Conservation (phyloP, 164 flowering plant genomes). For the Piper betle region DNA sequence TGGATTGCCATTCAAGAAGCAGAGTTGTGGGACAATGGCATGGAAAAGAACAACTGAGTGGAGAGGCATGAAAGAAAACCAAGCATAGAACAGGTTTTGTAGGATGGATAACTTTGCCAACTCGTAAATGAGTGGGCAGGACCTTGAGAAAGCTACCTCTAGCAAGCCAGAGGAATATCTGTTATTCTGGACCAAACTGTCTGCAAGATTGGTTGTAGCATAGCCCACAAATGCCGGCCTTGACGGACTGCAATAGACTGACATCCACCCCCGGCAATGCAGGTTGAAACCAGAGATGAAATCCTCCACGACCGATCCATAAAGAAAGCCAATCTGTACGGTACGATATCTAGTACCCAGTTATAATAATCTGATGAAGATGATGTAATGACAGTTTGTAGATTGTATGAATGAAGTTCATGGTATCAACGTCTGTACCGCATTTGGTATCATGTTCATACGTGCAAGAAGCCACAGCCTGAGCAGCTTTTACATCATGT, state of each 20-base stretch:
- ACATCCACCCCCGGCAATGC: constrained; percentile 12
- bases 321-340: constrained; percentile 6
- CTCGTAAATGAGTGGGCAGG: constrained; percentile 20
- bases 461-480: constrained; percentile 6
- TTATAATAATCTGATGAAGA: not conserved
- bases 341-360: not conserved
- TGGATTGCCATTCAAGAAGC: constrained; percentile 10
- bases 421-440: constrained; percentile 1
- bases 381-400: too few species aligned
- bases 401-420: too few species aligned
- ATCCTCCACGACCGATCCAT: constrained; percentile 7
- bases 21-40: constrained; percentile 9
- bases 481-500: not conserved
- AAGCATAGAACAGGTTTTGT: constrained; percentile 10
- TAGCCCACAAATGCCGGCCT: constrained; percentile 12
- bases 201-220: constrained; percentile 7
- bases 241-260: constrained; percentile 5
- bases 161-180: constrained; percentile 14
- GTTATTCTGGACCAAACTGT: constrained; percentile 9
- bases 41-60: constrained; percentile 2
- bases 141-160: constrained; percentile 15
- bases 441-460: constrained; percentile 6
- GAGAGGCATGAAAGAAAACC: constrained; percentile 2
- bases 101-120: constrained; percentile 6
- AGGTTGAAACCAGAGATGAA: constrained; percentile 4